phyloP scores from a whole-genome alignment of 169 alveolate genomes.

The Plasmodium vinckei region DNA sequence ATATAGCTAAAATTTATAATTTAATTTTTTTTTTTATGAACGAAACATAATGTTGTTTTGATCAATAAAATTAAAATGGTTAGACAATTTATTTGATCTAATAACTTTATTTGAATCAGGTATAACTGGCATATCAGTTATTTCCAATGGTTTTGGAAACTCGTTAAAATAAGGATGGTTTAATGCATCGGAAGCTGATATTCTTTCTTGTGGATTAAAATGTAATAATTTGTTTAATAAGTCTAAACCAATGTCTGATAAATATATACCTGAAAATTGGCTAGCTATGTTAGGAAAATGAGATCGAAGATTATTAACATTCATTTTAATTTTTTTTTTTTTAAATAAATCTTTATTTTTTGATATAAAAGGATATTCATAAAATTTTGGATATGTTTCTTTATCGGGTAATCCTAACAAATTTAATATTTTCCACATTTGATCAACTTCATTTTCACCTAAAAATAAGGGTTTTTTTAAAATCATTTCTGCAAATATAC shows the following conservation, averaged over 20 bases:
- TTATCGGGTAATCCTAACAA: conserved; percentile 93
- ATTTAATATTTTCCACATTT: conserved; percentile 91
- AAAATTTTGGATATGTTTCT: conserved; percentile 82
- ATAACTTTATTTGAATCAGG: conserved; percentile 63
- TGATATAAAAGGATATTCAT: conserved; percentile 77
- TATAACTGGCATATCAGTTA: conserved; percentile 57
- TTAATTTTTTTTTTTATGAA: conserved; percentile 46
- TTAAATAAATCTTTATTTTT: conserved; percentile 76
- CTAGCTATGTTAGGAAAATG: conserved; percentile 54
- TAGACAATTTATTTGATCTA: conserved; percentile 35
- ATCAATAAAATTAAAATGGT: conserved; percentile 25
- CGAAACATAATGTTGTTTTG: conserved; percentile 53
- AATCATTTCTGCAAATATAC: conserved; percentile 94
- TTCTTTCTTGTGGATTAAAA: conserved; percentile 94
- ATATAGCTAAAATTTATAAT: background rate
- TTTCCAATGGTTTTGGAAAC: conserved; percentile 62
- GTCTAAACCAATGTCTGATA: conserved; percentile 94
- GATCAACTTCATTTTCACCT: conserved; percentile 91
- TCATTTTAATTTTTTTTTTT: conserved; percentile 78
- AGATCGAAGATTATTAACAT: conserved; percentile 77
- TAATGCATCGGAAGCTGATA: conserved; percentile 95
- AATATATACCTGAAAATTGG: conserved; percentile 79
- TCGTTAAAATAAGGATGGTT: conserved; percentile 90
- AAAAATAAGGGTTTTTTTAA: conserved; percentile 90
- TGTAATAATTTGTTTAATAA: conserved; percentile 92